Percentiles rank a stretch among this genome's conserved stretches.
These are phyloP conservation scores for Colletotrichum lini DNA, from an alignment of 2,329 filamentous ascomycete species.

Conservation along the genomic window DNA sequence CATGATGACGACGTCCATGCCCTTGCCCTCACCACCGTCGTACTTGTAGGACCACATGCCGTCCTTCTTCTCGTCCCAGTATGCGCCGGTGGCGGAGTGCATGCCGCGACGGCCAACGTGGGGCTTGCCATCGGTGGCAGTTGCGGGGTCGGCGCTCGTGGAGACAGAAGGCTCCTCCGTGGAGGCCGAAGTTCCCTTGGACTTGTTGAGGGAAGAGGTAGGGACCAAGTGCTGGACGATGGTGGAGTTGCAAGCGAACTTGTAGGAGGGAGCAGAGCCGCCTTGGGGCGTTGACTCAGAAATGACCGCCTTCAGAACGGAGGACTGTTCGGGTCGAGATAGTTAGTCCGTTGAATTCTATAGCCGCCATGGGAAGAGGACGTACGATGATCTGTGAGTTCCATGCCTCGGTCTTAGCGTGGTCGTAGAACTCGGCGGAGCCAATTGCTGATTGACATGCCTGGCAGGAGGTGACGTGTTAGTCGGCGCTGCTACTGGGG, in stretches of 20 bases:
- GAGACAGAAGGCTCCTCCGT: conserved; percentile 68
- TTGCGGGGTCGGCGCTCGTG: conserved; percentile 66
- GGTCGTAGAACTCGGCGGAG: conserved; percentile 85
- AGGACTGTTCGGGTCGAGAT: conserved; percentile 68
- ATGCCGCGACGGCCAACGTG: conserved; percentile 89
- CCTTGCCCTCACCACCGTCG: conserved; percentile 77
- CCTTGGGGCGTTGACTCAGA: conserved; percentile 76
- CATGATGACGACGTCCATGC: conserved; percentile 79
- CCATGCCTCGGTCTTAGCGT: conserved; percentile 87
- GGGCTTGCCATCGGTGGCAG: conserved; percentile 75
- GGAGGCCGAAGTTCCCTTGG: conserved; percentile 65
- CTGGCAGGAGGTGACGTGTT: conserved; percentile 59
- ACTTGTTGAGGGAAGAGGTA: conserved; percentile 74
- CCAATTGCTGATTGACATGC: conserved; percentile 86
- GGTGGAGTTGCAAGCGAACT: conserved; percentile 97
- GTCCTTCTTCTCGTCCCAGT: conserved; percentile 92
- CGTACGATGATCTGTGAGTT: conserved; percentile 93
- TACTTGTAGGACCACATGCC: conserved; percentile 94
- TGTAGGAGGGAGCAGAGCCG: conserved; percentile 77
- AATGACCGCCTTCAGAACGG: conserved; percentile 83
- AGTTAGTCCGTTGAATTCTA: conserved; percentile 21
- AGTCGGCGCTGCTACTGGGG: conserved; percentile 33
- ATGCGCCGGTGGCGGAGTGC: conserved; percentile 88
- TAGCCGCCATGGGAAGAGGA: neutral
- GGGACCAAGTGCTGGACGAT: conserved; percentile 94